phyloP scores from a whole-genome alignment of 495 filamentous ascomycete species.

The Talaromyces liani region DNA sequence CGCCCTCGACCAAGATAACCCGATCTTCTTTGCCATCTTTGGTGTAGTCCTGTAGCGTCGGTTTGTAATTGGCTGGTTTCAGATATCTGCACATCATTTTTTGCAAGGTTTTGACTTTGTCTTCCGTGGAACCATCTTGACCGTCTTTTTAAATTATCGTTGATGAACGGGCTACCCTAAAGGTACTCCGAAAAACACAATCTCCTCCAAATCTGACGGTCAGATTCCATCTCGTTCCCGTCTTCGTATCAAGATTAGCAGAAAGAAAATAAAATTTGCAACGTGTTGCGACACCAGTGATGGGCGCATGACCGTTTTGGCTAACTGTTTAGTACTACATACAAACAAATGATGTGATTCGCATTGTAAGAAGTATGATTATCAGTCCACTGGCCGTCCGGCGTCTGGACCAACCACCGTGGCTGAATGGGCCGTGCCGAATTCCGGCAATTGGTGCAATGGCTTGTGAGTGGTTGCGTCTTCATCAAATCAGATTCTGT shows the following conservation, averaged over 20 bases:
- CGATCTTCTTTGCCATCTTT: not conserved
- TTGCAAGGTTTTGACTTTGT: not conserved
- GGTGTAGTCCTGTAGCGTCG: not conserved
- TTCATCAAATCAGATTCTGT: not conserved
- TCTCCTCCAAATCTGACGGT: not conserved
- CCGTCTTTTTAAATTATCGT: not conserved
- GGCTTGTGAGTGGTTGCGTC: not conserved
- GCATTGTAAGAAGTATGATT: not conserved
- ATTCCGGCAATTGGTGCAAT: not conserved
- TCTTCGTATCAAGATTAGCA: not conserved
- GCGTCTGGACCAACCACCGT: not conserved
- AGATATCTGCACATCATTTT: not conserved
- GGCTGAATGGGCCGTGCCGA: conserved; percentile 6
- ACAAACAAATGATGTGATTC: not conserved
- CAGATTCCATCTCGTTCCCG: not conserved
- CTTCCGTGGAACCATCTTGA: too few species aligned
- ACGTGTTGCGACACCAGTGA: not conserved
- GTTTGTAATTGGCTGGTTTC: not conserved
- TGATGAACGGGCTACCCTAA: not conserved
- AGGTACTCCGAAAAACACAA: not conserved
- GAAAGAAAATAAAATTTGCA: not conserved
- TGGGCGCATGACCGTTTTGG: not conserved
- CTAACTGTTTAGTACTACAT: not conserved
- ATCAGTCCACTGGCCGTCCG: not conserved
- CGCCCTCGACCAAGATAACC: not conserved